These are phyloP conservation scores for Zoysia japonica DNA, from an alignment of 176 grass and related monocot genomes.

Conservation along the genomic window DNA sequence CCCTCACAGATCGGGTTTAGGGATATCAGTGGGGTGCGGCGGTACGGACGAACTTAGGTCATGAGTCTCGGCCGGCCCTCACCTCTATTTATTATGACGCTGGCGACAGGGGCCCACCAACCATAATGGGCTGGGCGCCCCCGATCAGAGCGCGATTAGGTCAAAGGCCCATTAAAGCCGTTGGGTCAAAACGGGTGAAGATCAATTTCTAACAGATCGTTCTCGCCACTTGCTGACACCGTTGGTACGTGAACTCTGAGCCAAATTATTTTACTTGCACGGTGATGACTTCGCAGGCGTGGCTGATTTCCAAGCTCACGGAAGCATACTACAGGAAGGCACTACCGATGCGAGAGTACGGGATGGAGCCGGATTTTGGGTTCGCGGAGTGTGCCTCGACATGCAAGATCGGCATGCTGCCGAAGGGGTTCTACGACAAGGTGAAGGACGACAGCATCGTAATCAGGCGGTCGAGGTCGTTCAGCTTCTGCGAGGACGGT, in stretches of 20 bases:
- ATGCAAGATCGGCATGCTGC: constrained; percentile 45
- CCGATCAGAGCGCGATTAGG: too few species aligned
- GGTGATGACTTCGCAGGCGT: constrained; percentile 19
- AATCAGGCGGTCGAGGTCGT: constrained; percentile 16
- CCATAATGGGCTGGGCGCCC: too few species aligned
- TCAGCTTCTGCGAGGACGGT: constrained; percentile 53
- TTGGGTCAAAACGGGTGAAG: too few species aligned
- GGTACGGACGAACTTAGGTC: too few species aligned
- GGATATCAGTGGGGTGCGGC: too few species aligned
- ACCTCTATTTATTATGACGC: too few species aligned
- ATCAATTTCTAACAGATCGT: too few species aligned
- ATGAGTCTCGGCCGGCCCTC: too few species aligned
- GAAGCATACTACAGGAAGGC: constrained; percentile 49
- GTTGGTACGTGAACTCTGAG: constrained; percentile 25
- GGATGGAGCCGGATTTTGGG: constrained; percentile 50
- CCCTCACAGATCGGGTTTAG: too few species aligned
- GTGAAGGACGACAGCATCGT: constrained; percentile 54
- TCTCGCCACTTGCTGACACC: constrained; percentile 52
- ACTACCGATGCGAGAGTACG: constrained; percentile 49
- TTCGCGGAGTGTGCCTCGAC: constrained; percentile 33
- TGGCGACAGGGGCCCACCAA: too few species aligned
- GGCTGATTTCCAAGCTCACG: constrained; percentile 41
- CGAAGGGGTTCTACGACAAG: constrained; percentile 58
- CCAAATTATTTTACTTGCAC: neutral
- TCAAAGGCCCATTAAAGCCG: too few species aligned